These are phyloP conservation scores for Pythium oligandrum DNA, from an alignment of 352 stramenopile species.

Conservation along the genomic window DNA sequence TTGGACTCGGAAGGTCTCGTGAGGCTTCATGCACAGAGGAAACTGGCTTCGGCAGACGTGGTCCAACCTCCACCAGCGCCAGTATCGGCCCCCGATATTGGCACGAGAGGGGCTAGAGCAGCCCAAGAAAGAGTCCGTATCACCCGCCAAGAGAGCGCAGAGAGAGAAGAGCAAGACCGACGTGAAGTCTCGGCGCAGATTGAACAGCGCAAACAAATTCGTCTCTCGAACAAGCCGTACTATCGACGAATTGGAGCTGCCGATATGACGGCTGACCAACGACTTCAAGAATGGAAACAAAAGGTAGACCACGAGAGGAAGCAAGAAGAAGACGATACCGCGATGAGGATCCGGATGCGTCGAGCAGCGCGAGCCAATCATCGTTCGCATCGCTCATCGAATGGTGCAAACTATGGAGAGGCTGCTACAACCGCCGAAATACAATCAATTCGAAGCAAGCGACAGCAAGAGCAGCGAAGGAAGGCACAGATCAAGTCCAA, in stretches of 20 bases:
- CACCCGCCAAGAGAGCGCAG: neutral
- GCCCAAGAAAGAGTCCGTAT: neutral
- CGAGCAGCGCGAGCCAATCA: too few species aligned
- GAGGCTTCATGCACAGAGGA: too few species aligned
- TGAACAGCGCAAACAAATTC: constrained; percentile 21
- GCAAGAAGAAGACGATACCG: neutral
- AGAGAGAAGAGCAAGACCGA: constrained; percentile 4
- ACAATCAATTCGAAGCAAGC: neutral
- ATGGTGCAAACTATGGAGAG: too few species aligned
- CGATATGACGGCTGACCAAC: constrained; percentile 26
- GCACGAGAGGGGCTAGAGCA: neutral
- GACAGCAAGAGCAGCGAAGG: constrained; percentile 1
- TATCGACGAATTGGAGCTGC: constrained; percentile 34
- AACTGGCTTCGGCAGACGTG: too few species aligned
- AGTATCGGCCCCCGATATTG: neutral
- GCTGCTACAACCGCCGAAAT: too few species aligned
- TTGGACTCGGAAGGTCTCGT: too few species aligned
- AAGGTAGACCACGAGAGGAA: constrained; percentile 3
- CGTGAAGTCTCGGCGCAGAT: constrained; percentile 2
- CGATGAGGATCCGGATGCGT: too few species aligned
- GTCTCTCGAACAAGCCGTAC: constrained; percentile 33
- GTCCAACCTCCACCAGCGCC: too few species aligned
- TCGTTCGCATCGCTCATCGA: too few species aligned
- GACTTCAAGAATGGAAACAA: constrained; percentile 20
- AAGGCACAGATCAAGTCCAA: constrained; percentile 11